Conservation (phyloP, 495 filamentous ascomycete genomes). For the Viridothelium virens region DNA sequence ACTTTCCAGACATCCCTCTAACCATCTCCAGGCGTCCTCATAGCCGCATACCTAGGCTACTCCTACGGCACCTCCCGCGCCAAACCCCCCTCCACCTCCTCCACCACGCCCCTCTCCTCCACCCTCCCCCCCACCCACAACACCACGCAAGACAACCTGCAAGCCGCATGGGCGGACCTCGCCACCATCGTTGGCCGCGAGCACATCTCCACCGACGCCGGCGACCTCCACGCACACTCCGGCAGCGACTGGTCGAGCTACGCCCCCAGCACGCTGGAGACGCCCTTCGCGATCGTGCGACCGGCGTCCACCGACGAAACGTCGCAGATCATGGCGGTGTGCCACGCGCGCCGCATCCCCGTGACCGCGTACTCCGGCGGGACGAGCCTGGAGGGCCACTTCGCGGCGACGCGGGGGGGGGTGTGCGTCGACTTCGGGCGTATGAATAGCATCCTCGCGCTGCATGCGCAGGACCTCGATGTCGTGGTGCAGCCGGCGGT, state of each 20-base stretch:
- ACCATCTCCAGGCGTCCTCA: constrained; percentile 43
- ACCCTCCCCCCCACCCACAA: constrained; percentile 60
- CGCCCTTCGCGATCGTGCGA: constrained; percentile 33
- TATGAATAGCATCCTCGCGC: constrained; percentile 63
- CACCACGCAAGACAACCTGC: constrained; percentile 62
- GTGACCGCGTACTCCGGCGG: constrained; percentile 71
- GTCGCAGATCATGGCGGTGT: constrained; percentile 64
- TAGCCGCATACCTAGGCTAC: constrained; percentile 58
- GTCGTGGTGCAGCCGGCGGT: constrained; percentile 75
- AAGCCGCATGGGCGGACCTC: constrained; percentile 93
- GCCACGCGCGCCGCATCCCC: constrained; percentile 60
- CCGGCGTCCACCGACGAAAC: constrained; percentile 39
- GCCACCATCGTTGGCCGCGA: constrained; percentile 73
- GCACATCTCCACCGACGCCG: constrained; percentile 67
- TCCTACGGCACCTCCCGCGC: constrained; percentile 59
- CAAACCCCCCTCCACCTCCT: constrained; percentile 52
- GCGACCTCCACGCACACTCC: constrained; percentile 63
- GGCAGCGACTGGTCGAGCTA: constrained; percentile 89
- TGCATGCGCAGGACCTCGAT: constrained; percentile 71
- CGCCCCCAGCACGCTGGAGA: constrained; percentile 31
- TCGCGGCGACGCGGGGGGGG: constrained; percentile 63
- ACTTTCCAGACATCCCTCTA: constrained; percentile 4
- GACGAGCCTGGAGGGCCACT: constrained; percentile 75
- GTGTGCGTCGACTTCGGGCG: constrained; percentile 69
- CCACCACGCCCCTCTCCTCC: constrained; percentile 62